Base-by-base conservation (phyloP, 129 eudicot species). In the Centaurea solstitialis region DNA sequence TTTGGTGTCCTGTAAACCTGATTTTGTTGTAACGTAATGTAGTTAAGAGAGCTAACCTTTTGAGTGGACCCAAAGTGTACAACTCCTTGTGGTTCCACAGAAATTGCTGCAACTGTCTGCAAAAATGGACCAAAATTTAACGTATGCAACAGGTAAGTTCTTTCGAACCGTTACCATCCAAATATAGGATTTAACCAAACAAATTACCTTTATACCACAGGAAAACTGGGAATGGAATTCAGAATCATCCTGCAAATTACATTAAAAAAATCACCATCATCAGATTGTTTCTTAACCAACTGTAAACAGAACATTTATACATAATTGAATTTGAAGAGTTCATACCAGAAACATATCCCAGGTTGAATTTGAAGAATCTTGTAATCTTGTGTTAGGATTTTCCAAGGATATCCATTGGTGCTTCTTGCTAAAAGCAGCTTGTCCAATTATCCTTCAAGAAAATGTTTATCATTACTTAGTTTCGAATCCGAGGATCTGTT, bases 91-190 rank as follows among this genome's bases (percentile, higher is more conserved):
- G 87, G 91, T 81, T 91, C 97, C 75, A 95, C 90, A 20, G 99
- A 81, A 76, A 95, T 91, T 50, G 92, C 87, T 50, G 90, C 93
- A 86, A 93, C 84, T 76, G 99, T 93, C 99, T 95, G 93, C 86
- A 85, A 86, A 64, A 88, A 89, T 53, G 65, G 69, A 72, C 72
- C 70, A 26, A 75, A 64, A 37, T n/a, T 67, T 18, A 73, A 22
- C 73, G 28, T 22, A 72, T 79, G 85, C 79, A 53, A 57, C 39
- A 0, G 30, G 71, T 75, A 75, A 78, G 23, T 67, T 77, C 66
- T 66, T 77, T 77, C 67, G 6, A 77, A 57, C 18, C 4, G 26
- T 43, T 40, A 41, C 74, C 67, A 47, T 17, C 74, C 45, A 12
- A 9, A 75, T 70, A 38, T 21, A 37, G 72, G 81, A 77, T 24